Base-by-base conservation (phyloP, 2,329 filamentous ascomycete genomes). In the Thermoascus crustaceus region DNA sequence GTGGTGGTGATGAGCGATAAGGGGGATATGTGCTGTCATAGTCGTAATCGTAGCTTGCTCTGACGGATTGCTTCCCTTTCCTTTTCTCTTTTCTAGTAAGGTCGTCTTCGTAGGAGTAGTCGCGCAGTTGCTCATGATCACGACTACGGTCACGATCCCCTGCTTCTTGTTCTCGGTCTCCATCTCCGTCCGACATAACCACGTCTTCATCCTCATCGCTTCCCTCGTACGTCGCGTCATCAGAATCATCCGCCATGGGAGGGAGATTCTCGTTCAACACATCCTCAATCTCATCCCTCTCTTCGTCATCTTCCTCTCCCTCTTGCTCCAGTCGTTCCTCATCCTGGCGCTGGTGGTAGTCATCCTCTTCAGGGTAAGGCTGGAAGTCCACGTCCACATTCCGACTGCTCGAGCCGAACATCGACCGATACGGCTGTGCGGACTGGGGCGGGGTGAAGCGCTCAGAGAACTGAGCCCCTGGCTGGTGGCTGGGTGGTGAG, bases 341-440 rank as follows among this genome's bases (percentile, higher is more conserved):
- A n/a, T n/a, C n/a, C n/a, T n/a, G n/a, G n/a, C n/a, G n/a, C n/a
- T n/a, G n/a, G n/a, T n/a, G n/a, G n/a, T n/a, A n/a, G n/a, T n/a
- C n/a, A n/a, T n/a, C n/a, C n/a, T n/a, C n/a, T n/a, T 40, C 40
- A 7, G 37, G 31, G 3, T 42, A 32, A 4, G 40, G 38, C 11
- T n/a, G n/a, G n/a, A n/a, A n/a, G n/a, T 48, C 43, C 29, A 43
- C 11, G 14, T 45, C 23, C 14, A 34, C 40, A 50, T 49, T 39
- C 25, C 53, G 43, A 10, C 44, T 45, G 31, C 44, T 48, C 5
- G 46, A 42, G 3, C 54, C 55, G 24, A 57, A 59, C 32, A 58
- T 37, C 18, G 54, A 55, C 16, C 40, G 46, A 31, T 49, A 48
- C 13, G 48, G 51, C 27, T 54, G 55, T 16, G 54, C 53, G 30